phyloP scores from a whole-genome alignment of 495 filamentous ascomycete species.

The Lepidopterella palustris region DNA sequence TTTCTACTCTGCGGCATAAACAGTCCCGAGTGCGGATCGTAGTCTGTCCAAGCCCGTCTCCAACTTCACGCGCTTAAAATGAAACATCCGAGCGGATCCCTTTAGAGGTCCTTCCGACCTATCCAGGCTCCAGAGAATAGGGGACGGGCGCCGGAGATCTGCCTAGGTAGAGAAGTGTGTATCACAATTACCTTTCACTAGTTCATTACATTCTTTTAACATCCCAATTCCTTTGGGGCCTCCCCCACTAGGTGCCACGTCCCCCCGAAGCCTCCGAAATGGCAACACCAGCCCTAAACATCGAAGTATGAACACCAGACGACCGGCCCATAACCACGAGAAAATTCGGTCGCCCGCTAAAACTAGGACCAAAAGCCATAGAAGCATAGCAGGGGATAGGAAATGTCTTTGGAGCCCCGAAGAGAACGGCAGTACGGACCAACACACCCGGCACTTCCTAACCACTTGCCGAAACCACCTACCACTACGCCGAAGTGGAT shows the following conservation, averaged over 20 bases:
- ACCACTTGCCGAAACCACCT: too few species aligned
- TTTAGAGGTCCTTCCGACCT: too few species aligned
- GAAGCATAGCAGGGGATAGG: background rate
- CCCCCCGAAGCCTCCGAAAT: background rate
- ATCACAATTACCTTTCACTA: background rate
- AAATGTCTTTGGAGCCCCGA: background rate
- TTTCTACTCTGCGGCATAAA: too few species aligned
- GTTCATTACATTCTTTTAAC: background rate
- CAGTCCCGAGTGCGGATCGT: too few species aligned
- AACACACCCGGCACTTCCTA: too few species aligned
- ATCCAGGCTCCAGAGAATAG: too few species aligned
- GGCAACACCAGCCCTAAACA: background rate
- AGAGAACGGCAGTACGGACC: constrained; percentile 1
- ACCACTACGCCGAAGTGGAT: too few species aligned
- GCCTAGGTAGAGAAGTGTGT: background rate
- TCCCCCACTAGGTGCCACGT: background rate
- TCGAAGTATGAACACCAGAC: background rate
- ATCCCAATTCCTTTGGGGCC: background rate
- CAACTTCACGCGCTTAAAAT: too few species aligned
- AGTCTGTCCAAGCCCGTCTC: too few species aligned
- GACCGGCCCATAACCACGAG: background rate
- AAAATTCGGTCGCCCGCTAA: background rate
- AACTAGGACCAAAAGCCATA: background rate
- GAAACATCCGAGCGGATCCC: too few species aligned
- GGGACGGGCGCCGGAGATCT: too few species aligned